phyloP scores from a whole-genome alignment of 129 eudicot species.

The Oenanthe sinensis region DNA sequence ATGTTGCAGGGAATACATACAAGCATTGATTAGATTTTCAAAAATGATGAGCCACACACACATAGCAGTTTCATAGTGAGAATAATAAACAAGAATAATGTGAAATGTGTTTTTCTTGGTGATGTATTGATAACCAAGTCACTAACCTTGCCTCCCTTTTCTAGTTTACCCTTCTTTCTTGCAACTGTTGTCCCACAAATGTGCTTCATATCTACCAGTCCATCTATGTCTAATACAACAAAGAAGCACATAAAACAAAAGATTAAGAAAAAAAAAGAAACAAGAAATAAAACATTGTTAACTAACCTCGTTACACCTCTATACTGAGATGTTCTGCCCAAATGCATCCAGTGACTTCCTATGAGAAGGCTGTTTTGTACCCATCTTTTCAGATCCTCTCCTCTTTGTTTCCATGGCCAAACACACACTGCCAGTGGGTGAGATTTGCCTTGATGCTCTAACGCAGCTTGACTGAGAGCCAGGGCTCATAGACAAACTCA shows the following conservation, averaged over 20 bases:
- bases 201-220: slow-evolving; percentile 96
- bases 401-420: slow-evolving; percentile 44
- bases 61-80: slow-evolving; percentile 14
- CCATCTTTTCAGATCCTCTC: slow-evolving; percentile 32
- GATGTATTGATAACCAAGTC: neutral
- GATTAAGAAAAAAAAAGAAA: too few species aligned
- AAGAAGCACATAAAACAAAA: neutral
- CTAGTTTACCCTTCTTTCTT: slow-evolving; percentile 85
- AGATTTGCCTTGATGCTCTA: slow-evolving; percentile 37
- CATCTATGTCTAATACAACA: slow-evolving; percentile 50
- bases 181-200: slow-evolving; percentile 91
- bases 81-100: neutral
- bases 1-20: slow-evolving; percentile 16
- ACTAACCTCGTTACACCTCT: slow-evolving; percentile 85
- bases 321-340: slow-evolving; percentile 89
- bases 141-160: slow-evolving; percentile 96
- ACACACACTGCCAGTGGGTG: slow-evolving; percentile 23
- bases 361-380: slow-evolving; percentile 47
- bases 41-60: slow-evolving; percentile 6
- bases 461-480: slow-evolving; percentile 76
- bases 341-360: slow-evolving; percentile 85
- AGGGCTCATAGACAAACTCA: slow-evolving; percentile 81
- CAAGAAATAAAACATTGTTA: too few species aligned
- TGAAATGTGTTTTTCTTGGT: neutral
- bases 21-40: slow-evolving; percentile 16